Conservation (phyloP, 768 basidiomycete species). For the Mycena floridula region DNA sequence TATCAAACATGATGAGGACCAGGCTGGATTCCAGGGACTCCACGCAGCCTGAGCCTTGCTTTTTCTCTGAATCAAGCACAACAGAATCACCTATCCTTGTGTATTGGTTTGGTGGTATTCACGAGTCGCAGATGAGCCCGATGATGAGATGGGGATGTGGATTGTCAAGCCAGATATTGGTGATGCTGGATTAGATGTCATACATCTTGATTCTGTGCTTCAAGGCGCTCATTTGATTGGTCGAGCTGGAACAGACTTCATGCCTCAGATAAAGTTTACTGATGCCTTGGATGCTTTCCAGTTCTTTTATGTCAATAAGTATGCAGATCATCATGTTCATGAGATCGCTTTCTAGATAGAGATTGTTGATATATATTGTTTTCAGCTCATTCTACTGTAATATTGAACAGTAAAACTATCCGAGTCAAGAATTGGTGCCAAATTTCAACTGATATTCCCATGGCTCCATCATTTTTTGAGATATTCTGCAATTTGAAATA, state of each 20-base stretch:
- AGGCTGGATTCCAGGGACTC: constrained; percentile 18
- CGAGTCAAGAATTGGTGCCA: no score
- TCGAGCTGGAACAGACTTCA: constrained; percentile 5
- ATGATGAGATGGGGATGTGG: constrained; percentile 22
- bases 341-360: constrained; percentile 15
- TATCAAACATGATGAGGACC: constrained; percentile 10
- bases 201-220: constrained; percentile 18
- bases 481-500: no score
- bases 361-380: no score
- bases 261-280: constrained; percentile 10
- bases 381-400: no score
- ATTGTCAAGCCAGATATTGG: not conserved
- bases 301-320: constrained; percentile 20
- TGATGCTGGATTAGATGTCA: constrained; percentile 6
- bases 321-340: constrained; percentile 20
- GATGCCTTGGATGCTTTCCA: constrained; percentile 15
- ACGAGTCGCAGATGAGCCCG: constrained; percentile 12
- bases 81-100: constrained; percentile 14
- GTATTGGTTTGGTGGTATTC: constrained; percentile 20
- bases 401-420: no score
- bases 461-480: no score
- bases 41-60: constrained; percentile 15
- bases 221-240: constrained; percentile 15
- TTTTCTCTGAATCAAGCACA: constrained; percentile 19
- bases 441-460: no score